Evolutionary conservation across 2,329 filamentous ascomycete genomes (phyloP), one percentile per base, ranked within the genome.

Genomic region (Arthrobotrys sinensis): DNA sequence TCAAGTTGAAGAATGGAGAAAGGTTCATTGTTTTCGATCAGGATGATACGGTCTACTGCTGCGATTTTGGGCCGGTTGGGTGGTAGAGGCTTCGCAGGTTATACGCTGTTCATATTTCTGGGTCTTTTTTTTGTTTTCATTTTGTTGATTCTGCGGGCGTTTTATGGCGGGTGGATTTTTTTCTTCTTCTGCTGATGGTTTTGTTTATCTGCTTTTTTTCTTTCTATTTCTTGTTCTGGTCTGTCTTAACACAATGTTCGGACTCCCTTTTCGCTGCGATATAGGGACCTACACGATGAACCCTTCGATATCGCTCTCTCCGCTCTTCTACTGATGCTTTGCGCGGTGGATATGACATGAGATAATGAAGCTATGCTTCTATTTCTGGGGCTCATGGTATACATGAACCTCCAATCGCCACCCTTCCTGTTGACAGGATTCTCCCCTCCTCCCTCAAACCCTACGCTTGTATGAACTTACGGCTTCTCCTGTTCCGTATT

Each of bases 51-150:
- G 69, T 79, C 50, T 79, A 72, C 16, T 79, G 73, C 36, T 79
- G 76, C 48, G 76, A 79, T 52, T 79, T 79, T 43, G 76, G 76
- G 11, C 76, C 76, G 34, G 63, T 73, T 28, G 76, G 76, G 76
- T 79, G 76, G 68, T 79, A 40, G 69, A 7, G 8, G 6, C 32
- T 43, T 21, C 32, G 5, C 5, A 24, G 11, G 2, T 7, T 28
- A 34, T 28, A n/a, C 8, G 32, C 7, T 8, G 10, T 57, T 6
- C n/a, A 12, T 28, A 1, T 14, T n/a, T 43, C 52, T 7, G 21
- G 21, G 28, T 11, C 16, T 28, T 38, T 21, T 57, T 57, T 34
- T 2, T n/a, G 4, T 32, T 45, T 66, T 34, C 34, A 65, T 32
- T 32, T 28, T 53, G 50, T 16, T 53, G 3, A 16, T 8, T 53